These are phyloP conservation scores for Phyllosticta capitalensis DNA, from an alignment of 2,329 filamentous ascomycete species.

Conservation along the genomic window DNA sequence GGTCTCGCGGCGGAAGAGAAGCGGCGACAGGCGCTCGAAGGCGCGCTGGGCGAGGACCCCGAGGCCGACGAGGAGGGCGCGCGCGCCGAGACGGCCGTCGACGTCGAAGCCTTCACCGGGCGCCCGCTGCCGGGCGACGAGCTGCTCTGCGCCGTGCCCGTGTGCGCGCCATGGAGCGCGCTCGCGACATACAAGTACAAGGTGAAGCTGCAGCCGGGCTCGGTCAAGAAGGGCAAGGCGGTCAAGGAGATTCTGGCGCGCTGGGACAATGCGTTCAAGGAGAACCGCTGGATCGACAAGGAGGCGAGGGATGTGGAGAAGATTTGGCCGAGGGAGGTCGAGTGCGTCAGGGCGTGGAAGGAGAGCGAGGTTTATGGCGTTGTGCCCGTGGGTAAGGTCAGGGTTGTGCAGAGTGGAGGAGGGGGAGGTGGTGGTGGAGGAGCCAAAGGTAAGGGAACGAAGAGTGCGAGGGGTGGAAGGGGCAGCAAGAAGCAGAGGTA, in stretches of 20 bases:
- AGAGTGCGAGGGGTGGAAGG: conserved; percentile 21
- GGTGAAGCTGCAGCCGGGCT: conserved; percentile 83
- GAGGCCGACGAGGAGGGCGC: conserved; percentile 53
- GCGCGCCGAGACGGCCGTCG: conserved; percentile 40
- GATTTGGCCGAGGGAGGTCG: conserved; percentile 80
- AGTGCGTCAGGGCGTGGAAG: conserved; percentile 71
- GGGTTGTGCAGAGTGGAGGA: conserved; percentile 58
- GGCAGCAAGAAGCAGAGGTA: conserved; percentile 24
- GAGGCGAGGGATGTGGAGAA: conserved; percentile 51
- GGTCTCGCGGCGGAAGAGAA: conserved; percentile 68
- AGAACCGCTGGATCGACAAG: conserved; percentile 34
- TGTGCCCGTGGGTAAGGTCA: conserved; percentile 70
- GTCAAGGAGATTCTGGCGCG: conserved; percentile 79
- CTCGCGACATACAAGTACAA: conserved; percentile 77
- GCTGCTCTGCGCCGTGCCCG: conserved; percentile 55
- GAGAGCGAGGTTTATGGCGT: conserved; percentile 72
- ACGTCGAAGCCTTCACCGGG: conserved; percentile 65
- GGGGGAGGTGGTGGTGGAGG: conserved; percentile 20
- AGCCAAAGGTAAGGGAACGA: conserved; percentile 17
- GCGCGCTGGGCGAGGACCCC: conserved; percentile 15
- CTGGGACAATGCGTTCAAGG: conserved; percentile 60
- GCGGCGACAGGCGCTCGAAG: conserved; percentile 37
- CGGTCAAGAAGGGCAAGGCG: conserved; percentile 88
- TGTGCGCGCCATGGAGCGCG: conserved; percentile 56
- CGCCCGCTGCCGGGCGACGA: conserved; percentile 74